phyloP scores from a whole-genome alignment of 805 yeast genomes.

The Blastobotrys muscicola region DNA sequence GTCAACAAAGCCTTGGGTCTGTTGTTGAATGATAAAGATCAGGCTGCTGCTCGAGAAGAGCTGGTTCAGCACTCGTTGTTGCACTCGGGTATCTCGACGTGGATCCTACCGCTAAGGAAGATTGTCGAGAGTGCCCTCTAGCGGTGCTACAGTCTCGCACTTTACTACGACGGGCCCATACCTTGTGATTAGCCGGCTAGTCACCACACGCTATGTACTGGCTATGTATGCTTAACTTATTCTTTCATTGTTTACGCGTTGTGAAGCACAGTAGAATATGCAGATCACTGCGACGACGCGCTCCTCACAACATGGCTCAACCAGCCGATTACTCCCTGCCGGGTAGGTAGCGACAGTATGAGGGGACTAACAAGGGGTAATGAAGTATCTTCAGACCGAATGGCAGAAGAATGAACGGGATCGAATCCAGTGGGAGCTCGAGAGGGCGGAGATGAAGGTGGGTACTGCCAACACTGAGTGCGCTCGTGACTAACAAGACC shows the following conservation, averaged over 20 bases:
- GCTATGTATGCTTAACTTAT: too few species aligned
- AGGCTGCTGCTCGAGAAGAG: constrained; percentile 26
- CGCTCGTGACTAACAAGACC: constrained; percentile 7
- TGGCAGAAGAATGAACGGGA: constrained; percentile 54
- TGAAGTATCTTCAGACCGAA: constrained; percentile 54
- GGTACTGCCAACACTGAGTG: constrained; percentile 7
- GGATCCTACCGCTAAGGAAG: constrained; percentile 64
- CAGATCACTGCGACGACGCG: too few species aligned
- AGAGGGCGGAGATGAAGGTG: constrained; percentile 50
- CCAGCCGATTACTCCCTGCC: constrained; percentile 28
- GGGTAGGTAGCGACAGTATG: constrained; percentile 13
- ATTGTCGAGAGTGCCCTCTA: constrained; percentile 30
- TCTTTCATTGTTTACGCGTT: too few species aligned
- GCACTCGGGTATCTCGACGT: constrained; percentile 46
- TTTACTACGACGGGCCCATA: background rate
- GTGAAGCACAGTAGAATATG: too few species aligned
- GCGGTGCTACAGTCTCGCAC: constrained; percentile 12
- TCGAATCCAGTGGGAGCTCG: constrained; percentile 51
- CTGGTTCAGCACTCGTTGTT: constrained; percentile 46
- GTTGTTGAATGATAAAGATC: constrained; percentile 20
- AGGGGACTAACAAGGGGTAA: constrained; percentile 38
- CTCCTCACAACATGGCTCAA: constrained; percentile 4
- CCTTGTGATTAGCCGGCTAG: background rate
- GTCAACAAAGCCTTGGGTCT: constrained; percentile 19
- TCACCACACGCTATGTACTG: background rate